phyloP scores from a whole-genome alignment of 768 basidiomycete species.

The Amanita rimosa region DNA sequence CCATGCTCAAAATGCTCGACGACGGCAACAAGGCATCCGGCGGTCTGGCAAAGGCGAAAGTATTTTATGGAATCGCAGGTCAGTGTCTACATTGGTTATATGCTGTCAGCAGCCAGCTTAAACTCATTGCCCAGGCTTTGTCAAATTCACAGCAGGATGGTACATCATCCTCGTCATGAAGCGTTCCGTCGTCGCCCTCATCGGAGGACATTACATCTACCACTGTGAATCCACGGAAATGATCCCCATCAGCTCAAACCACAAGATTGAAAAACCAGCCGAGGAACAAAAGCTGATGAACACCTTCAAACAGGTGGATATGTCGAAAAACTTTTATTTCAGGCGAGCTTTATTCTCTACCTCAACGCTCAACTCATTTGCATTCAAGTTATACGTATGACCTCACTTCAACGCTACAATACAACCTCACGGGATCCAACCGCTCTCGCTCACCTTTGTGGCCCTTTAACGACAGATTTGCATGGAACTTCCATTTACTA shows the following conservation, averaged over 20 bases:
- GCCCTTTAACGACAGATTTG: conserved; percentile 79
- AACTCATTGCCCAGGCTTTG: conserved; percentile 52
- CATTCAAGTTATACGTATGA: conserved; percentile 86
- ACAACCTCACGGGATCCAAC: conserved; percentile 63
- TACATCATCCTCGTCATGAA: conserved; percentile 89
- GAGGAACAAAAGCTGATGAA: conserved; percentile 86
- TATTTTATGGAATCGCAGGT: conserved; percentile 82
- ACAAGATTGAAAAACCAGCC: conserved; percentile 76
- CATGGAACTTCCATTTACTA: conserved; percentile 92
- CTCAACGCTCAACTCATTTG: conserved; percentile 3
- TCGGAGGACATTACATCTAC: conserved; percentile 94
- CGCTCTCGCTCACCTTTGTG: conserved; percentile 35
- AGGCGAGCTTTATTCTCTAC: conserved; percentile 35
- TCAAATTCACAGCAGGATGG: conserved; percentile 92
- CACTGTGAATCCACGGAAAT: conserved; percentile 92
- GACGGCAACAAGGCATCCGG: conserved; percentile 88
- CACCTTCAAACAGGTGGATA: conserved; percentile 92
- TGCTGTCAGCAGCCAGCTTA: too few relatives aligned
- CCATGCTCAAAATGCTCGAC: conserved; percentile 89
- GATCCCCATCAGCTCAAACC: conserved; percentile 63
- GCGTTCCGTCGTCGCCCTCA: conserved; percentile 81
- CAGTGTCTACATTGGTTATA: conserved; percentile 10
- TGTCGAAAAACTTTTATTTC: conserved; percentile 99
- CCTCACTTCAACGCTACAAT: conserved; percentile 89
- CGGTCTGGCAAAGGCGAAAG: conserved; percentile 68